Evolutionary conservation across 2,329 filamentous ascomycete species (phyloP), one percentile per base, ranked within the genome.

Genomic region (Emergomyces africanus): DNA sequence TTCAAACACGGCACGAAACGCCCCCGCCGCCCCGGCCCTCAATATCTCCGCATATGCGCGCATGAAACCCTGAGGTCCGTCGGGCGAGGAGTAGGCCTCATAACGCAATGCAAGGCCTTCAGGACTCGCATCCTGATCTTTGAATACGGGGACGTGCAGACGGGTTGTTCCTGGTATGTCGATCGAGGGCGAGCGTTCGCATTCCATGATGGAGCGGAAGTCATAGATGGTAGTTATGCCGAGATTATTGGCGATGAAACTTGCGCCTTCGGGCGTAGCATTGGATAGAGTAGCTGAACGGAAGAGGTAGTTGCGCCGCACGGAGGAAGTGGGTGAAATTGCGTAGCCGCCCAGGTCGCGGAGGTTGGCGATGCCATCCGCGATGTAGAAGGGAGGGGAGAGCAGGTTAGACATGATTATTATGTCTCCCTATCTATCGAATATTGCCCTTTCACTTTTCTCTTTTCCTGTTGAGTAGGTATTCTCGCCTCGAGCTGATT

Each of bases 171-270:
- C 78, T 6, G 78, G 75, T 72, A 79, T 79, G 62, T 77, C 71
- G 55, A 75, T 69, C 2, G 78, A 70, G 3, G 75, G 72, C 62
- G 59, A 69, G 61, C 64, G 72, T 63, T 67, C 74, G 66, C 66
- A 73, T 68, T 75, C 73, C 20, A 76, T 73, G 20, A 72, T 71
- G 30, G 82, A 86, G 58, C 88, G 80, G 10, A 90, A 75, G 73
- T 90, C 87, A 69, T 84, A 90, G 57, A 88, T 79, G 62, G 79
- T 77, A 28, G 75, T 78, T 64, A 92, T 81, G n/a, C 81, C 79
- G 57, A 89, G 74, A 5, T 70, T 64, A 35, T 75, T 57, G 60
- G 66, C 76, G 60, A 88, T 75, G 49, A 74, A 76, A 8, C 71
- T 66, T 6, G 82, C 71, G 18, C 84, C 84, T 28, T 77, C 72